Conservation (phyloP, 2,329 filamentous ascomycete species). For the Aspergillus novoparasiticus region DNA sequence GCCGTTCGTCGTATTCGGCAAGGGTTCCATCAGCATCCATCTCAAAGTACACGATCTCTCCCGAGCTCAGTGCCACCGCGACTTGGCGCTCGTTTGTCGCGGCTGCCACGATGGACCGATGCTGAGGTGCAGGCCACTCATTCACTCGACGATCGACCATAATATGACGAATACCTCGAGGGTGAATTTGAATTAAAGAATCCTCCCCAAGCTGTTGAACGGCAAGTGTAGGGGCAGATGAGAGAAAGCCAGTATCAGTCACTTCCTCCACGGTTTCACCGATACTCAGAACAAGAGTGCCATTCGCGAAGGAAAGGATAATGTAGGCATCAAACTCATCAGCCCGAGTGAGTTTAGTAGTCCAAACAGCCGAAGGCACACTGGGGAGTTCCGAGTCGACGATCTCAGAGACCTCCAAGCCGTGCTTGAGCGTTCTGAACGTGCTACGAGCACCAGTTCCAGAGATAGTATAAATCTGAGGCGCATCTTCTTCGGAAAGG, state of each 20-base stretch:
- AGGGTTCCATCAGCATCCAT: slow-evolving; percentile 90
- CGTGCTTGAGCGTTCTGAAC: slow-evolving; percentile 90
- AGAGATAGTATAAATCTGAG: slow-evolving; percentile 92
- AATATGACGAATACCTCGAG: slow-evolving; percentile 93
- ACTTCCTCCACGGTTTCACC: slow-evolving; percentile 97
- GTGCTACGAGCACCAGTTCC: slow-evolving; percentile 86
- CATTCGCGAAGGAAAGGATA: slow-evolving; percentile 87
- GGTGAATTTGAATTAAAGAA: slow-evolving; percentile 89
- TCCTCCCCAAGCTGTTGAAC: slow-evolving; percentile 94
- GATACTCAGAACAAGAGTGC: slow-evolving; percentile 89
- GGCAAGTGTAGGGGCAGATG: slow-evolving; percentile 83
- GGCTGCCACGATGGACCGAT: slow-evolving; percentile 92
- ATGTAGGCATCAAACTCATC: slow-evolving; percentile 95
- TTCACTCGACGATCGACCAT: slow-evolving; percentile 75
- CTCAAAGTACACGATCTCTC: slow-evolving; percentile 97
- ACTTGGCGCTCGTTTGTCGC: slow-evolving; percentile 93
- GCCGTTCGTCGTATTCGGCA: slow-evolving; percentile 92
- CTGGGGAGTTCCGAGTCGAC: slow-evolving; percentile 91
- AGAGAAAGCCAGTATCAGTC: slow-evolving; percentile 87
- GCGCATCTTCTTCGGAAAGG: slow-evolving; percentile 86
- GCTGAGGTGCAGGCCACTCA: slow-evolving; percentile 90
- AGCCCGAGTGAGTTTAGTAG: slow-evolving; percentile 77
- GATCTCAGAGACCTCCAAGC: slow-evolving; percentile 89
- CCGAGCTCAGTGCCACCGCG: slow-evolving; percentile 88
- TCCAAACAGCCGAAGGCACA: slow-evolving; percentile 92